Base-by-base conservation (phyloP, 148 eudicot species). In the Rhododendron mucronatum region DNA sequence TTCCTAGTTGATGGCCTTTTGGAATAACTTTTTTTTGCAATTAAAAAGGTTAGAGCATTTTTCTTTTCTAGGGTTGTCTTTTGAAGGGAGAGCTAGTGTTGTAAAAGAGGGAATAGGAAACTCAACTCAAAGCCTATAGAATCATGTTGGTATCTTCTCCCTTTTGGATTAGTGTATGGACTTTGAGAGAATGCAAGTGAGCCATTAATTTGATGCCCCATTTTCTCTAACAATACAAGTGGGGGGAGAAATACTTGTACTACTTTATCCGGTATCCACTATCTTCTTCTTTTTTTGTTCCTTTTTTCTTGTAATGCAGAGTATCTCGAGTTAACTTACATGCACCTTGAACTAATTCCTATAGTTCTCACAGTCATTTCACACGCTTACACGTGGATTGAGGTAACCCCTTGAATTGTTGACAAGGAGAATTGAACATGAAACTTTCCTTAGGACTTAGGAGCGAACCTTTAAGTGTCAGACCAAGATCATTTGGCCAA, bases 1-100 rank as follows among this genome's bases (percentile, higher is more conserved):
- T 87, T 87, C 82, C 80, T 86, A 88, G 91, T 91, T 87, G 90
- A 87, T 92, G 92, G 88, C 87, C 39, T 89, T 67, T 89, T 88
- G 90, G 89, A 90, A 91, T 89, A 80, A 88, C 88, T 85, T 3
- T 89, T 89, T 89, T 69, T 71, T 81, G 16, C 73, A 39, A 50
- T 65, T 59, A 86, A 87, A 92, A 89, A 86, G 74, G 83, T 3
- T 21, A 39, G 82, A 80, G 50, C 75, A 76, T 89, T 83, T 88
- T 71, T 12, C 84, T 90, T 91, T 90, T 84, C 83, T 85, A 87
- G 88, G 89, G 88, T 86, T 85, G 84, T 77, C 91, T 90, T 91
- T 90, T 88, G 37, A 55, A 69, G 59, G 83, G 74, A 83, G 39
- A 37, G 39, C 39, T 37, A 37, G 80, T 73, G 67, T 39, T 41